Evolutionary conservation across 2,329 filamentous ascomycete genomes (phyloP).

Genomic region (Dactylellina leptospora): DNA sequence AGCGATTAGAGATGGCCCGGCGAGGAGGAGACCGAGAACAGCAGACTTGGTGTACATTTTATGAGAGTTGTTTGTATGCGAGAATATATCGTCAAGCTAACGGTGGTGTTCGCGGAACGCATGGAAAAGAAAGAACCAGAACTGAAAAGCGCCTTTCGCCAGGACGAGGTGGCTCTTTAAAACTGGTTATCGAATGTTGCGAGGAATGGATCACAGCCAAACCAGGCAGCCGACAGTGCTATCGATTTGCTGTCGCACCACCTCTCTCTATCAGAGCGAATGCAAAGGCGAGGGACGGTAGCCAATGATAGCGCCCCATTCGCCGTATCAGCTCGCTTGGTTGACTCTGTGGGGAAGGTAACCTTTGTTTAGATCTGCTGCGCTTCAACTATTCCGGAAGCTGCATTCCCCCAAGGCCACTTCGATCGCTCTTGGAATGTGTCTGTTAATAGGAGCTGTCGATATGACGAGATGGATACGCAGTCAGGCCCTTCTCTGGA

Average conservation of each 20-base stretch:
- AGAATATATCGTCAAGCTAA: constrained; percentile 5
- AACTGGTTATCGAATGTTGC: constrained; percentile 13
- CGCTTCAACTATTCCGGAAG: constrained; percentile 42
- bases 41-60: constrained; percentile 29
- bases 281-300: not conserved
- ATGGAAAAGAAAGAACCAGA: not conserved
- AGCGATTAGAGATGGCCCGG: constrained; percentile 2
- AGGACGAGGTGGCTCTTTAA: constrained; percentile 12
- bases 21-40: constrained; percentile 12
- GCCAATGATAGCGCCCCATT: not conserved
- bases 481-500: constrained; percentile 18
- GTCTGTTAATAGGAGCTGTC: constrained; percentile 1
- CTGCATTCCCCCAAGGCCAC: constrained; percentile 30
- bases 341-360: constrained; percentile 35
- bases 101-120: not conserved
- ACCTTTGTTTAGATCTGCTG: constrained; percentile 30
- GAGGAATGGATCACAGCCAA: constrained; percentile 1
- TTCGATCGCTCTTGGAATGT: constrained; percentile 12
- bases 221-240: constrained; percentile 21
- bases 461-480: constrained; percentile 17
- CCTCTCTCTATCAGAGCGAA: constrained; percentile 2
- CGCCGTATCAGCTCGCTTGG: constrained; percentile 27
- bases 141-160: not conserved
- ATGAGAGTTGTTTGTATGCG: constrained; percentile 1
- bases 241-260: constrained; percentile 20